Percentiles rank a stretch among this genome's conserved stretches.
phyloP scores from a whole-genome alignment of 2,329 filamentous ascomycete species.

The Apiospora aurea region DNA sequence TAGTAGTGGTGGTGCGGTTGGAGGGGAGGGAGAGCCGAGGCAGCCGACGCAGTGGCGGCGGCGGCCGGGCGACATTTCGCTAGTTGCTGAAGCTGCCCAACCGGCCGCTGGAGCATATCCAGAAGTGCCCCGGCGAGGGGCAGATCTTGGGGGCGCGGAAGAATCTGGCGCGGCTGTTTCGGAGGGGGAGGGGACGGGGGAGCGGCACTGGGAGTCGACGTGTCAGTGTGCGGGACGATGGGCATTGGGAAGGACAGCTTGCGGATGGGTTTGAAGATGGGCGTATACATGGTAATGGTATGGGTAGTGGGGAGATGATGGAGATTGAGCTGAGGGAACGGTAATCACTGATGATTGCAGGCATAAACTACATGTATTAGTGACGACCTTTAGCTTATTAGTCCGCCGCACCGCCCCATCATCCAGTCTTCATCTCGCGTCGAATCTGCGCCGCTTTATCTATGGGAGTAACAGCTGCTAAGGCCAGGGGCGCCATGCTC shows the following conservation, averaged over 20 bases:
- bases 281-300: background rate
- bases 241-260: background rate
- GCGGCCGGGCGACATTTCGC: constrained; percentile 22
- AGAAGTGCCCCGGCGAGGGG: constrained; percentile 19
- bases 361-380: no score
- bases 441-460: no score
- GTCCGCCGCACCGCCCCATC: no score
- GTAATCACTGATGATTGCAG: background rate
- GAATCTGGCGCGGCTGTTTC: constrained; percentile 11
- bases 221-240: background rate
- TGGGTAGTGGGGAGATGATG: background rate
- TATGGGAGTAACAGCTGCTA: no score
- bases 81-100: constrained; percentile 16
- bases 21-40: background rate
- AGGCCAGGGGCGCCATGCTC: no score
- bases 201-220: no score
- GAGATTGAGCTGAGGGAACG: background rate
- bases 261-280: background rate
- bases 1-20: background rate
- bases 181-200: background rate
- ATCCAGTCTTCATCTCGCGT: no score
- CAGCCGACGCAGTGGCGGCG: constrained; percentile 24
- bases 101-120: constrained; percentile 21
- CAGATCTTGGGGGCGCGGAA: constrained; percentile 20
- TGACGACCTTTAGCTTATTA: no score